phyloP scores from a whole-genome alignment of 2,329 filamentous ascomycete genomes.

The Neurospora crassa region DNA sequence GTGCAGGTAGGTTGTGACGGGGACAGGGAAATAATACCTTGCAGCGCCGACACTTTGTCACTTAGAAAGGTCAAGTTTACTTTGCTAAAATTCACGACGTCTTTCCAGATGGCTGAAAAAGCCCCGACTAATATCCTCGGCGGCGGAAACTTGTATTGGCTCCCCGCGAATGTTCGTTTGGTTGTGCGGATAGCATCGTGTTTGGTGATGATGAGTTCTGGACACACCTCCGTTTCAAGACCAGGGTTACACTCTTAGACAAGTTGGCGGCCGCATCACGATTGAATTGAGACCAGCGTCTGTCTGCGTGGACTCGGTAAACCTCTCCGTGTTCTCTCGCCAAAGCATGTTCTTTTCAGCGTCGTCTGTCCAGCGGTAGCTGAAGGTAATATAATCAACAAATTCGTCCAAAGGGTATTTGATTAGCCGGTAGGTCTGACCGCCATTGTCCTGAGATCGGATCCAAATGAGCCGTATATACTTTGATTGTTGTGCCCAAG shows the following conservation, averaged over 20 bases:
- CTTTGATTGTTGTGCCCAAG: not conserved
- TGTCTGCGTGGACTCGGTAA: not conserved
- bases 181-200: not conserved
- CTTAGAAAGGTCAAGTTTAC: too few relatives aligned
- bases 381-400: not conserved
- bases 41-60: not conserved
- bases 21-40: not conserved
- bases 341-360: not conserved
- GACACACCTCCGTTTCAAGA: not conserved
- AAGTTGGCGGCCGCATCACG: not conserved
- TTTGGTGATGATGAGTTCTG: not conserved
- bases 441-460: too few relatives aligned
- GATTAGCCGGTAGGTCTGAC: not conserved
- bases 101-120: not conserved
- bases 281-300: not conserved
- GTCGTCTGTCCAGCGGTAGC: not conserved
- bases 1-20: not conserved
- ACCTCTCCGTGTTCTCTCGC: not conserved
- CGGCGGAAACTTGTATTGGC: not conserved
- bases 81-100: too few relatives aligned
- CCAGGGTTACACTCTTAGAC: not conserved
- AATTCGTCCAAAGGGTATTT: not conserved
- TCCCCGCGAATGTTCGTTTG: not conserved
- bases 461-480: constrained; percentile 1
- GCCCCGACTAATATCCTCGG: not conserved